Conservation (phyloP, 225 moss, liverwort and hornwort genomes). For the Marchantia paleacea region DNA sequence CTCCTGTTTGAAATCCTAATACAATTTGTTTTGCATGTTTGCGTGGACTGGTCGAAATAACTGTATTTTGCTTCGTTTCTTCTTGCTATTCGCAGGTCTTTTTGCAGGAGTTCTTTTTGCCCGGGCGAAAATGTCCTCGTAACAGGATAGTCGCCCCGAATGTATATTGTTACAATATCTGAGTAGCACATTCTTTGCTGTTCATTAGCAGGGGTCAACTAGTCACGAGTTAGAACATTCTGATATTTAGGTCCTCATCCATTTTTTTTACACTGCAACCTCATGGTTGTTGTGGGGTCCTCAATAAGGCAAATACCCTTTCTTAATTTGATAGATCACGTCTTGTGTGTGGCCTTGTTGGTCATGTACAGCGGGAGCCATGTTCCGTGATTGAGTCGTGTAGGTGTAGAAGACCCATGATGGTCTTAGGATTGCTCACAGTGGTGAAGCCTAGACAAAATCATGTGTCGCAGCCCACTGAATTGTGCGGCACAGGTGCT, state of each 20-base stretch:
- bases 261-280: constrained; percentile 18
- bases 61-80: no score
- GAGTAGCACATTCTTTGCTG: constrained; percentile 31
- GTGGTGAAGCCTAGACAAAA: constrained; percentile 21
- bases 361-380: constrained; percentile 35
- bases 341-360: constrained; percentile 31
- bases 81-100: constrained; percentile 47
- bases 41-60: no score
- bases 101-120: constrained; percentile 97
- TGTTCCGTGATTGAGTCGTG: constrained; percentile 25
- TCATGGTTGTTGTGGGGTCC: constrained; percentile 22
- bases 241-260: constrained; percentile 21
- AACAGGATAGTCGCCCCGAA: constrained; percentile 6
- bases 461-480: constrained; percentile 16
- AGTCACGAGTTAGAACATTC: constrained; percentile 1
- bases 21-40: no score
- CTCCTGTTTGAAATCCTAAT: no score
- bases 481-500: constrained; percentile 17
- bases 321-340: constrained; percentile 22
- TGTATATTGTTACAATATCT: constrained; percentile 29
- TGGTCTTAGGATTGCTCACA: constrained; percentile 5
- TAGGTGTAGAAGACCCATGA: constrained; percentile 32
- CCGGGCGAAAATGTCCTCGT: constrained; percentile 76
- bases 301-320: constrained; percentile 28
- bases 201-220: constrained; percentile 24